Evolutionary conservation across 306 rosid species (phyloP), one percentile per base, ranked within the genome.

Genomic region (Rosa lucieae): DNA sequence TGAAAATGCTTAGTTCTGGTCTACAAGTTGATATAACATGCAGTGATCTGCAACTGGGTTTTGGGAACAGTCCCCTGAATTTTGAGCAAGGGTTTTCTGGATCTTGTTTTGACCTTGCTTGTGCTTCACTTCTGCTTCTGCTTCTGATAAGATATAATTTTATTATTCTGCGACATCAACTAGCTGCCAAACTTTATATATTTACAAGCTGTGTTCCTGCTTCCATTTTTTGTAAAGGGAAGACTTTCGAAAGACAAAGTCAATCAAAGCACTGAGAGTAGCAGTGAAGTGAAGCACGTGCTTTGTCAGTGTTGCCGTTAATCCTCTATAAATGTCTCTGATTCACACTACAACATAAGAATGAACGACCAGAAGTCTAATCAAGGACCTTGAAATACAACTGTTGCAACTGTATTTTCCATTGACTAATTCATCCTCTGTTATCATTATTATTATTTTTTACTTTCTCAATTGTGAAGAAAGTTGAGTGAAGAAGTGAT

Each of bases 201-300:
- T 7, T 4, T 9, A 35, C 70, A 35, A 35, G 5, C 44, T 2
- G 37, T 32, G 21, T 35, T 65, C 44, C 48, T 39, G 72, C 72
- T 69, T 69, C 53, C 23, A 21, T 43, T 43, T 68, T 43, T 9
- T 5, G 18, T 43, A 69, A n/a, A 5, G 8, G 35, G 37, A 20
- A 29, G 35, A 42, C 73, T 69, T 69, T 47, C 11, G 17, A 37
- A 37, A 1, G 46, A 21, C 44, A 3, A 40, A 58, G 69, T 40
- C 78, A 74, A 42, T 58, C 40, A 8, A 15, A 56, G 78, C 69
- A 61, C 67, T 59, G 59, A 61, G 52, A 56, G 42, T 59, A 8
- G 29, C 55, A 61, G 58, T 61, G 44, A 15, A 43, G 69, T 58
- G 44, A 18, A 63, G 70, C 78, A 75, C 78, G 58, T 75, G 78